phyloP scores from a whole-genome alignment of 2,329 filamentous ascomycete species.

The Apiospora arundinis region DNA sequence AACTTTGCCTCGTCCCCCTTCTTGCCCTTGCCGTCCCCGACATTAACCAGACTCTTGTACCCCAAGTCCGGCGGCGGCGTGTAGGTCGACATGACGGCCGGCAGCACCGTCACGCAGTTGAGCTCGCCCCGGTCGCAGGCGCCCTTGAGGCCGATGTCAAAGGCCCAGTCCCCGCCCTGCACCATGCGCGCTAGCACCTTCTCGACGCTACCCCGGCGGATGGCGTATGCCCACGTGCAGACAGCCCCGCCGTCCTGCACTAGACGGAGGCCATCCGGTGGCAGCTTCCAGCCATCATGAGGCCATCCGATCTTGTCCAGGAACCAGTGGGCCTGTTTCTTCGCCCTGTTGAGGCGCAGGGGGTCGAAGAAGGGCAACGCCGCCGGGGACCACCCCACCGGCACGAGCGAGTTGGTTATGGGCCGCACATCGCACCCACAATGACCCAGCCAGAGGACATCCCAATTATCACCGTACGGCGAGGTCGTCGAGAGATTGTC shows the following conservation, averaged over 20 bases:
- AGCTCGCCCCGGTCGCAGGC: conserved; percentile 38
- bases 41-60: conserved; percentile 30
- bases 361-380: conserved; percentile 1
- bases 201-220: conserved; percentile 38
- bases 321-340: neutral
- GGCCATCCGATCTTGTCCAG: neutral
- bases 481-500: conserved; percentile 33
- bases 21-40: conserved; percentile 28
- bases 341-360: conserved; percentile 14
- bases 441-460: conserved; percentile 47
- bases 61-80: conserved; percentile 36
- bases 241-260: conserved; percentile 36
- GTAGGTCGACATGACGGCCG: conserved; percentile 44
- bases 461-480: conserved; percentile 39
- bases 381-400: conserved; percentile 31
- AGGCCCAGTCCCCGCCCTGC: conserved; percentile 40
- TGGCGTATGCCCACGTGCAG: conserved; percentile 41
- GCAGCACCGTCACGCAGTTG: conserved; percentile 45
- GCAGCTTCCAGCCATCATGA: neutral
- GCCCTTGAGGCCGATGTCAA: conserved; percentile 42
- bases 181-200: conserved; percentile 40
- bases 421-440: conserved; percentile 40
- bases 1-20: conserved; percentile 31
- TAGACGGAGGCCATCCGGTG: conserved; percentile 32
- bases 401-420: conserved; percentile 29